Base-by-base conservation (phyloP, 1,284 basidiomycete species). In the Ceratobasidium sp. region DNA sequence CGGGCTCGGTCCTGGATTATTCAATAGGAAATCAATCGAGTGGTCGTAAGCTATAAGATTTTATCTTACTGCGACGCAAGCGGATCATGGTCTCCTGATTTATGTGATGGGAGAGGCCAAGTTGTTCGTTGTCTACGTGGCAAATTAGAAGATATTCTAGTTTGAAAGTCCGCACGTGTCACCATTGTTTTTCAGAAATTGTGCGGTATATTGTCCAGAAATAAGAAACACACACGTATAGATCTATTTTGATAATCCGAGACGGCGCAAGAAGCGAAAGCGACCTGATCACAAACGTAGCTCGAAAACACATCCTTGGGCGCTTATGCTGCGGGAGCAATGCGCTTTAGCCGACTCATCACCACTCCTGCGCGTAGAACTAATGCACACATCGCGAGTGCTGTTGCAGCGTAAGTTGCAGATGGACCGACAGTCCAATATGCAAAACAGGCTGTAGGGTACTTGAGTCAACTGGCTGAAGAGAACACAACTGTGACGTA, bases 361-460 rank as follows among this genome's bases (percentile, higher is more conserved):
- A 78, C 60, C 42, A 23, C 49, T 12, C 61, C 51, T 18, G 72
- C n/a, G 18, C 72, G 72, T 61, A 58, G 66, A 40, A 71, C 78
- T n/a, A 82, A 53, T 23, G 56, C 72, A 55, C 78, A 42, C 93
- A 94, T 95, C 0, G 91, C 90, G 53, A 89, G 81, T 0, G 91
- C 93, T 60, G 91, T 89, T 6, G 89, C 84, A 3, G 88, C 86
- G 81, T 97, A 97, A n/a, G 94, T 95, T 56, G 89, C 81, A 2
- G 92, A 90, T 26, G 96, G 96, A 1, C 95, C 94, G 81, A 94
- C 91, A 1, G 92, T 93, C 94, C 94, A 95, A 84, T 97, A 97
- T n/a, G 91, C 91, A 26, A 89, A 92, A 83, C 94, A 95, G 7
- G 94, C 94, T 95, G 82, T 75, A 26, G 70, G 7, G 46, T 2